Conservation (phyloP, 495 filamentous ascomycete genomes). For the Lasiosphaeria ovina region DNA sequence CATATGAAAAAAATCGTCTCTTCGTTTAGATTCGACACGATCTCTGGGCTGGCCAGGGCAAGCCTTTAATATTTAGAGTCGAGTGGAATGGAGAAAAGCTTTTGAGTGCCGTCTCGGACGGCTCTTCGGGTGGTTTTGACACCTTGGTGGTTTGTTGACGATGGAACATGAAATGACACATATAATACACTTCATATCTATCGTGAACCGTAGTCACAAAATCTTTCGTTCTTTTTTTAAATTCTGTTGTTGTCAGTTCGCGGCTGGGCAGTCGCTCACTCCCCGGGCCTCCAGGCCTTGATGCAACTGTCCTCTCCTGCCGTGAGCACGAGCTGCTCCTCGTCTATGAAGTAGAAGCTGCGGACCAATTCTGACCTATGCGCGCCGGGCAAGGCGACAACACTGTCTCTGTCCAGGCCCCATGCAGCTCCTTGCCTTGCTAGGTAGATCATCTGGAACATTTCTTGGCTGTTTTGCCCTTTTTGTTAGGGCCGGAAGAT, state of each 20-base stretch:
- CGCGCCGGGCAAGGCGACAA: slow-evolving; percentile 66
- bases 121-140: too few species aligned
- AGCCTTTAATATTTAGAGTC: slow-evolving; percentile 23
- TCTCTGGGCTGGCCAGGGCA: slow-evolving; percentile 15
- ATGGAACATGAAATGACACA: neutral
- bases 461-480: slow-evolving; percentile 49
- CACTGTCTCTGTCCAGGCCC: slow-evolving; percentile 57
- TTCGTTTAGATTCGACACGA: slow-evolving; percentile 21
- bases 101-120: neutral
- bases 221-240: too few species aligned
- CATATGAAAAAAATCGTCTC: neutral
- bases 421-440: slow-evolving; percentile 54
- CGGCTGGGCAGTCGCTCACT: slow-evolving; percentile 1
- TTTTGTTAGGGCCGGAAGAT: neutral
- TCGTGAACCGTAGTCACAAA: too few species aligned
- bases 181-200: too few species aligned
- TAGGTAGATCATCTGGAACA: slow-evolving; percentile 67
- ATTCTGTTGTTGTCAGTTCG: too few species aligned
- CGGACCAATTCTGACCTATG: slow-evolving; percentile 85
- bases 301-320: slow-evolving; percentile 77
- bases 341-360: slow-evolving; percentile 69
- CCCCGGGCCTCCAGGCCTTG: slow-evolving; percentile 55
- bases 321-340: slow-evolving; percentile 70
- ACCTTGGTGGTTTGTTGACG: neutral
- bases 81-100: neutral